Evolutionary conservation across 2,329 filamentous ascomycete species (phyloP).

Genomic region (Botrytis cinerea): DNA sequence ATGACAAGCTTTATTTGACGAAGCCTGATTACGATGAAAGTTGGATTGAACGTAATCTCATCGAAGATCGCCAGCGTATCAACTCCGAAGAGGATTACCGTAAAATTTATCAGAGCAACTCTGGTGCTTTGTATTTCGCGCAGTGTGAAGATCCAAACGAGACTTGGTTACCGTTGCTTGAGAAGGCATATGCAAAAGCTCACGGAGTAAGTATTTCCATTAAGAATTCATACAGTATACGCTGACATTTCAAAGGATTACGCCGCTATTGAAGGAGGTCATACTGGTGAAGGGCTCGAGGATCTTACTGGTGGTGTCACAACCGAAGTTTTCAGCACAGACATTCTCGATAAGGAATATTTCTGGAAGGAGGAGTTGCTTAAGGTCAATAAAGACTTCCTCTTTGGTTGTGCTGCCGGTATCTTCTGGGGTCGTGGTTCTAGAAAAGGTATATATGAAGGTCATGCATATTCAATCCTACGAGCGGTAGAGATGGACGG

Average conservation of each 20-base stretch:
- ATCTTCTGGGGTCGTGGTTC: conserved; percentile 41
- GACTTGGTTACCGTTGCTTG: conserved; percentile 78
- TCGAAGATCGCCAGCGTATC: conserved; percentile 68
- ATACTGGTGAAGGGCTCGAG: conserved; percentile 56
- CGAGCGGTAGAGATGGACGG: conserved; percentile 55
- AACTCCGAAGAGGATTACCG: conserved; percentile 59
- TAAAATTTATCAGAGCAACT: conserved; percentile 53
- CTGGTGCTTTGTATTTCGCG: conserved; percentile 75
- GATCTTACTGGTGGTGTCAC: conserved; percentile 70
- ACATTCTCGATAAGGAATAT: conserved; percentile 74
- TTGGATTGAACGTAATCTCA: conserved; percentile 67
- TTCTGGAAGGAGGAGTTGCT: conserved; percentile 84
- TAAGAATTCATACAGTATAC: neutral
- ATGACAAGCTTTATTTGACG: conserved; percentile 84
- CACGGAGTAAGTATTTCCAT: conserved; percentile 51
- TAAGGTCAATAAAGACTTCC: conserved; percentile 77
- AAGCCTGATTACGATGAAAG: conserved; percentile 76
- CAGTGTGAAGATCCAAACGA: conserved; percentile 75
- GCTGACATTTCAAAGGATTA: conserved; percentile 56
- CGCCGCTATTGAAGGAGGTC: conserved; percentile 71
- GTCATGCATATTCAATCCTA: conserved; percentile 61
- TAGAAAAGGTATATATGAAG: conserved; percentile 57
- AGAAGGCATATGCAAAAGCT: conserved; percentile 83
- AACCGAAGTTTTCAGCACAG: conserved; percentile 65
- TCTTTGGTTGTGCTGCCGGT: conserved; percentile 65